Evolutionary conservation across 1,284 basidiomycete genomes (phyloP).

Genomic region (Mycosarcoma maydis): DNA sequence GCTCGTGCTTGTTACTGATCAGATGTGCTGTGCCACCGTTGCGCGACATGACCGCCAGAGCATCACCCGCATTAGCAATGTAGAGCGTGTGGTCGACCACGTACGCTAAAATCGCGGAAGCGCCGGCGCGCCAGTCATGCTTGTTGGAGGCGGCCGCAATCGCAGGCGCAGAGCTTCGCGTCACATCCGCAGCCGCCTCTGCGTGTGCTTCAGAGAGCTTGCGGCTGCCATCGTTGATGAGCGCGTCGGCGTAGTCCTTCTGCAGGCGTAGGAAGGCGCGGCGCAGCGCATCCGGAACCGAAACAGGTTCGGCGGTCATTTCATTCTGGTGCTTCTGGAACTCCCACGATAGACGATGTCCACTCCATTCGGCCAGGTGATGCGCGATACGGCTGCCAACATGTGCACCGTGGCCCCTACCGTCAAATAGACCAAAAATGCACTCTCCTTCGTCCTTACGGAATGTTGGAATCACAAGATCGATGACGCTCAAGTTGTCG

Average conservation of each 20-base stretch:
- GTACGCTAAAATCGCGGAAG: slow-evolving; percentile 87
- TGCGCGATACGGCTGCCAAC: slow-evolving; percentile 73
- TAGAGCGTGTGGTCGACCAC: slow-evolving; percentile 82
- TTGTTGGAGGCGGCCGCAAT: slow-evolving; percentile 51
- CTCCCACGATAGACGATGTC: slow-evolving; percentile 55
- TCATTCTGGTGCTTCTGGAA: slow-evolving; percentile 44
- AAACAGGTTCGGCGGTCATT: slow-evolving; percentile 28
- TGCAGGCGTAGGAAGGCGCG: slow-evolving; percentile 62
- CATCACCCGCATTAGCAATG: slow-evolving; percentile 89
- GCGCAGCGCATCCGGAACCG: slow-evolving; percentile 56
- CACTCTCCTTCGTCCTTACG: slow-evolving; percentile 81
- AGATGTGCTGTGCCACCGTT: slow-evolving; percentile 79
- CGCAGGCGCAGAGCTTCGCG: slow-evolving; percentile 41
- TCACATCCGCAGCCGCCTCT: slow-evolving; percentile 31
- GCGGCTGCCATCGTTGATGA: slow-evolving; percentile 57
- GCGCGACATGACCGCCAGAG: slow-evolving; percentile 86
- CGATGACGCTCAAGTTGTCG: slow-evolving; percentile 80
- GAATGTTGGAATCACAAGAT: slow-evolving; percentile 90
- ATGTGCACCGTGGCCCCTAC: slow-evolving; percentile 69
- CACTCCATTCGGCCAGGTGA: slow-evolving; percentile 57
- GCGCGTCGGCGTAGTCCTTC: slow-evolving; percentile 61
- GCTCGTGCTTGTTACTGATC: slow-evolving; percentile 86
- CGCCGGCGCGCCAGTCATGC: slow-evolving; percentile 67
- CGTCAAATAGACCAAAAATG: slow-evolving; percentile 93
- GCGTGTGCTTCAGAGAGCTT: slow-evolving; percentile 50